Base-by-base conservation (phyloP, 257 asterid species). In the Ocimum tenuiflorum region DNA sequence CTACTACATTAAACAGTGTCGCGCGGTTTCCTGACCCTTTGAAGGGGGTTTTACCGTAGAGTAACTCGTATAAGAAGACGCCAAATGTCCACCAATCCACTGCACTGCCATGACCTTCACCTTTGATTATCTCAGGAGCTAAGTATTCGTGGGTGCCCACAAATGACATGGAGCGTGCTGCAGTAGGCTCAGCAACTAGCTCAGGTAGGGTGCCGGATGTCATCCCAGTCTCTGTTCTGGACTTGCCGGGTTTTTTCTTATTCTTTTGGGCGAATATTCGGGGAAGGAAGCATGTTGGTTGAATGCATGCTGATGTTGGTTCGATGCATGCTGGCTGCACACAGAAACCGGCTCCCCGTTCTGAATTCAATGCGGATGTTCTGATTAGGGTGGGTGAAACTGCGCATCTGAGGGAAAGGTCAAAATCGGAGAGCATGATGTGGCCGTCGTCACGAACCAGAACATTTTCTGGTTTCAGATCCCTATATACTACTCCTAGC, bases 41-140 rank as follows among this genome's bases (percentile, higher is more conserved):
- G 60, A 88, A 88, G 0, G 95, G 95, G 18, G 95, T 89, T 69
- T 84, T 88, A 1, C 96, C 96, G 2, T 88, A 88, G 1, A 88
- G 79, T 45, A 88, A 75, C 50, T 88, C 96, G 13, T 89, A 85
- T 36, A 89, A 72, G 80, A 89, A 89, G 54, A 89, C 72, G 5
- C 96, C 96, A 20, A 89, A 89, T 3, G 96, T 89, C 96, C 96
- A 89, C 96, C 96, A 89, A 63, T 89, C 96, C 38, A 89, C 96
- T 0, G 92, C 95, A 66, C 95, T 89, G 12, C 96, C 96, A 39
- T 89, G 96, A 62, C 96, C 96, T 79, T 89, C 96, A 8, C 91
- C 96, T 72, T 86, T 88, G 60, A 88, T 88, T 35, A 88, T 88
- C 63, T 88, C 96, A 0, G 95, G 95, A 60, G 96, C 96, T 38